Conservation (phyloP, 768 basidiomycete species). For the Boletus subcaerulescens region DNA sequence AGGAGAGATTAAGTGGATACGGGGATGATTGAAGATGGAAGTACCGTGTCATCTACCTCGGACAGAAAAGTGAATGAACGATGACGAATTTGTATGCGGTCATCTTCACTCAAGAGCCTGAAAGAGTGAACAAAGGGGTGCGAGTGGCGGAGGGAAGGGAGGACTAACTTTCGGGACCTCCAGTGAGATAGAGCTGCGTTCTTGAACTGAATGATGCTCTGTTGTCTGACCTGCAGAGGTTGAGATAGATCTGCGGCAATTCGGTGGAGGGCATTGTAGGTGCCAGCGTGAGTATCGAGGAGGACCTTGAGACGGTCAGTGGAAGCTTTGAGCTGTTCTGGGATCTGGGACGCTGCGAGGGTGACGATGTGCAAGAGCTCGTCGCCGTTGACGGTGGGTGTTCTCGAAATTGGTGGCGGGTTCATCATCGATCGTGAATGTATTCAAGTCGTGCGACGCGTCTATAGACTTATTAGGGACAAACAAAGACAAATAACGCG, state of each 20-base stretch:
- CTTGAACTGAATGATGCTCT: constrained; percentile 88
- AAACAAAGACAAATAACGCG: constrained; percentile 47
- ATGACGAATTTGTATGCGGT: constrained; percentile 60
- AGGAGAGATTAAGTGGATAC: not conserved
- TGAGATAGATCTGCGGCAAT: constrained; percentile 62
- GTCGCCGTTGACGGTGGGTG: constrained; percentile 48
- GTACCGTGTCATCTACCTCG: constrained; percentile 65
- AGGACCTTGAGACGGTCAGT: constrained; percentile 64
- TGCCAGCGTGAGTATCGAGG: constrained; percentile 60
- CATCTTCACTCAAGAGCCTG: constrained; percentile 69
- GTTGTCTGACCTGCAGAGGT: constrained; percentile 69
- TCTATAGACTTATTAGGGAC: constrained; percentile 4
- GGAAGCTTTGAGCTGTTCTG: constrained; percentile 44
- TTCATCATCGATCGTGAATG: constrained; percentile 21
- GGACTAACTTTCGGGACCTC: constrained; percentile 68
- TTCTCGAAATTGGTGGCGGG: constrained; percentile 7
- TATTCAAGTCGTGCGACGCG: not conserved
- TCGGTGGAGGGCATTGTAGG: constrained; percentile 67
- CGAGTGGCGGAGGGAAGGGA: not conserved
- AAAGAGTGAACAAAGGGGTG: constrained; percentile 11
- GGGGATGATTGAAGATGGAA: constrained; percentile 38
- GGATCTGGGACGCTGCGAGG: constrained; percentile 72
- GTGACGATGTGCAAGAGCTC: constrained; percentile 67
- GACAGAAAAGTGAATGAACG: constrained; percentile 67
- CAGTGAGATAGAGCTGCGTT: constrained; percentile 73